Base-by-base conservation (phyloP, 306 rosid genomes). In the Calophaca sinica region DNA sequence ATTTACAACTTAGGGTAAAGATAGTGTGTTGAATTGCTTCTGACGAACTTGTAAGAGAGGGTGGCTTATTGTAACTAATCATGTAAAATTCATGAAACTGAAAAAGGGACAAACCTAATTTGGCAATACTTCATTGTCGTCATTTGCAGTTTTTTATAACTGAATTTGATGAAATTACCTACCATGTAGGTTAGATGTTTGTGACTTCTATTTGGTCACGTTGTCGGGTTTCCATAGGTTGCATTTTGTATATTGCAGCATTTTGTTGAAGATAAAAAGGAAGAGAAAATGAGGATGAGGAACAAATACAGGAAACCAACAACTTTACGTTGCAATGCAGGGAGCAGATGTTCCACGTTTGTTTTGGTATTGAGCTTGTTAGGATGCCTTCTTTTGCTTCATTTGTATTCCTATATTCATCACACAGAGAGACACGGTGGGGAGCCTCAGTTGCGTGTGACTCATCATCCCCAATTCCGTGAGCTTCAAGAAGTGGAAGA, bases 401-500 rank as follows among this genome's bases (percentile, higher is more conserved):
- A 92, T 68, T 72, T 92, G 0, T 88, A 79, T 80, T 78, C 87
- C 58, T 67, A 81, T 67, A 73, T 82, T 65, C 87, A 10, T 74
- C 88, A 66, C 28, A 68, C 62, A 54, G 88, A 85, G 52, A 44
- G 77, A 68, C 71, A 60, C 13, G 80, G 64, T 26, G 76, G 68
- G 50, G 87, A 74, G 52, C 69, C 79, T 62, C 89, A 73, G 14
- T 68, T 87, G 71, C 88, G 36, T 11, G 61, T 60, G 9, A 82
- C 57, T 72, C 86, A 62, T 54, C 85, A 85, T 75, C 91, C 89
- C 7, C 86, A 85, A 54, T 80, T 96, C 53, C 91, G 54, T 32
- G 99, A 90, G 60, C 93, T 96, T 81, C 93, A 92, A 84, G 81
- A 80, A 58, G 90, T 92, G 51, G 99, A 96, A 67, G 96, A 86